phyloP scores from a whole-genome alignment of 305 asterid species.

The Solanum hybrid region DNA sequence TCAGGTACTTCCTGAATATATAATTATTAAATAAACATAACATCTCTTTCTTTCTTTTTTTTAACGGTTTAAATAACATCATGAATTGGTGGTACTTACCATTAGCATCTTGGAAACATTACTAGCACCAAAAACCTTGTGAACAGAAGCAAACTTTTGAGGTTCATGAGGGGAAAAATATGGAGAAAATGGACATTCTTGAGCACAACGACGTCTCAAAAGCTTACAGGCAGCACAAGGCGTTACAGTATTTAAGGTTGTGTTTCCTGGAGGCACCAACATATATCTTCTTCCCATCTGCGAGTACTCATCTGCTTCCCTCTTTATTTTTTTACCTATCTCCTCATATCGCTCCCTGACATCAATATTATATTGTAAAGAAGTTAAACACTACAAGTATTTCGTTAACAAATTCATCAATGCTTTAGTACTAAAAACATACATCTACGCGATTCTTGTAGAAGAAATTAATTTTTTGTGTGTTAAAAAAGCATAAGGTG shows the following conservation, averaged over 20 bases:
- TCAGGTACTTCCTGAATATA: constrained; percentile 60
- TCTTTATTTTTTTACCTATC: constrained; percentile 69
- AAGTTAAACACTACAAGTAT: neutral
- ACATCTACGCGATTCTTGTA: neutral
- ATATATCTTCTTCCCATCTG: constrained; percentile 33
- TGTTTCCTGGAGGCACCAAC: constrained; percentile 22
- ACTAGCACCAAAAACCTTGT: constrained; percentile 84
- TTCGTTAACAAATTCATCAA: neutral
- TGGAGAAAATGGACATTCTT: constrained; percentile 85
- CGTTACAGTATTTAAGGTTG: constrained; percentile 50
- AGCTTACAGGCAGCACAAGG: constrained; percentile 95
- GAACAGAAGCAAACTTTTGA: constrained; percentile 74
- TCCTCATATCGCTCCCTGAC: constrained; percentile 73
- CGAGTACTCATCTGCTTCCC: constrained; percentile 35
- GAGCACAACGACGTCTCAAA: constrained; percentile 71
- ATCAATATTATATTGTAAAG: neutral
- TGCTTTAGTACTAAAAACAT: neutral
- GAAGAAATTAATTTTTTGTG: neutral
- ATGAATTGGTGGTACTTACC: constrained; percentile 29
- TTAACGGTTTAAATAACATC: neutral
- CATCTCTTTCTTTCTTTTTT: no score
- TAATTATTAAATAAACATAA: neutral
- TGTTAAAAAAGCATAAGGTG: neutral
- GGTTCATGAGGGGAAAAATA: constrained; percentile 82
- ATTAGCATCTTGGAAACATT: constrained; percentile 81